Conservation (phyloP, 2,329 filamentous ascomycete species). For the Aspergillus felis region DNA sequence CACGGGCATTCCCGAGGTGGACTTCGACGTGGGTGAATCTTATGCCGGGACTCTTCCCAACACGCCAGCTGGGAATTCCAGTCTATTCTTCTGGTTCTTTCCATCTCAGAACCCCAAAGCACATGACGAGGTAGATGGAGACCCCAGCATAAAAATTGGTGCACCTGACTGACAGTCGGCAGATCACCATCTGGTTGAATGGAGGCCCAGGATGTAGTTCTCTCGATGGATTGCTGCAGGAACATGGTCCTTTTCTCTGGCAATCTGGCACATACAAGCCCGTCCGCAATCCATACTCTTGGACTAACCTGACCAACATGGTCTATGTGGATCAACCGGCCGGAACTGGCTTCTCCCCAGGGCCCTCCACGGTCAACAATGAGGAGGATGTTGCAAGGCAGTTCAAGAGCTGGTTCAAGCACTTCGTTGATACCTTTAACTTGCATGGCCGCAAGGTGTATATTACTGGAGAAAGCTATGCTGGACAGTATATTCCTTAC, state of each 20-base stretch:
- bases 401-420: slow-evolving; percentile 73
- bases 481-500: slow-evolving; percentile 65
- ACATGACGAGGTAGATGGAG: slow-evolving; percentile 33
- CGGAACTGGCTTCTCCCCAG: slow-evolving; percentile 65
- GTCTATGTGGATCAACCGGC: slow-evolving; percentile 54
- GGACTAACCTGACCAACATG: slow-evolving; percentile 70
- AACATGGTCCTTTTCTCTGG: slow-evolving; percentile 71
- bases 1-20: slow-evolving; percentile 60
- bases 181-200: slow-evolving; percentile 43
- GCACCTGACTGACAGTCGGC: neutral
- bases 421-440: slow-evolving; percentile 68
- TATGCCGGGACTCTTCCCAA: slow-evolving; percentile 51
- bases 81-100: slow-evolving; percentile 50
- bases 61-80: slow-evolving; percentile 39
- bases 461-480: slow-evolving; percentile 70
- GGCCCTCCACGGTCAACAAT: slow-evolving; percentile 59
- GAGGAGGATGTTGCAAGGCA: slow-evolving; percentile 67
- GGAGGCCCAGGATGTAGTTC: slow-evolving; percentile 55
- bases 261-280: slow-evolving; percentile 64
- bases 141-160: neutral
- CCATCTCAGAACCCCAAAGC: slow-evolving; percentile 41
- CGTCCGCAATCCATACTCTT: slow-evolving; percentile 63
- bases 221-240: slow-evolving; percentile 65
- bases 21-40: slow-evolving; percentile 59
- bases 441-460: slow-evolving; percentile 67